These are phyloP conservation scores for Fraxinus xanthoxyloides DNA, from an alignment of 305 asterid species.

Conservation along the genomic window DNA sequence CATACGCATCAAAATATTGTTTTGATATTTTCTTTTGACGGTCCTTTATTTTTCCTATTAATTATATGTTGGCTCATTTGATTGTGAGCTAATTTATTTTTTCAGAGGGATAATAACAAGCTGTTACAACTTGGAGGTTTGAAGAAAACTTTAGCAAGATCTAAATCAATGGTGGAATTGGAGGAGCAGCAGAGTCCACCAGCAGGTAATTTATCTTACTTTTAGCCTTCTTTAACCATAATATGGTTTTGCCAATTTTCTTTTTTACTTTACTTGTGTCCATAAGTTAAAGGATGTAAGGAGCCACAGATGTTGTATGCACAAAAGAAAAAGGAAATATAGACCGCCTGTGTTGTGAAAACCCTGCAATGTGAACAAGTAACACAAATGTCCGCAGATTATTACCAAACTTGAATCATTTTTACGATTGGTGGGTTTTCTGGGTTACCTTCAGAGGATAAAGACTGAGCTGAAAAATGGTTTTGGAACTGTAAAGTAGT, in stretches of 20 bases:
- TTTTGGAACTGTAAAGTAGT: neutral
- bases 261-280: conserved; percentile 11
- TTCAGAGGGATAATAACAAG: neutral
- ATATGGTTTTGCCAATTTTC: neutral
- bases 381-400: neutral
- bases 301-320: neutral
- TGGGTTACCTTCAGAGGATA: neutral
- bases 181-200: conserved; percentile 47
- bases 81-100: neutral
- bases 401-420: neutral
- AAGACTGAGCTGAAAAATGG: neutral
- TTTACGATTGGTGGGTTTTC: neutral
- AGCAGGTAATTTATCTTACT: conserved; percentile 41
- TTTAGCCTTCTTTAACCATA: conserved; percentile 2
- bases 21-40: neutral
- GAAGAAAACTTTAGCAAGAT: conserved; percentile 7
- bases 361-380: neutral
- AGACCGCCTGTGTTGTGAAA: neutral
- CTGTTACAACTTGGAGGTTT: neutral
- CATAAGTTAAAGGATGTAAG: neutral
- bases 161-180: conserved; percentile 49
- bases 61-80: neutral
- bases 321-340: neutral
- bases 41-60: neutral
- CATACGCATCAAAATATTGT: neutral